phyloP scores from a whole-genome alignment of 2,329 filamentous ascomycete genomes.

The Cordyceps militaris region DNA sequence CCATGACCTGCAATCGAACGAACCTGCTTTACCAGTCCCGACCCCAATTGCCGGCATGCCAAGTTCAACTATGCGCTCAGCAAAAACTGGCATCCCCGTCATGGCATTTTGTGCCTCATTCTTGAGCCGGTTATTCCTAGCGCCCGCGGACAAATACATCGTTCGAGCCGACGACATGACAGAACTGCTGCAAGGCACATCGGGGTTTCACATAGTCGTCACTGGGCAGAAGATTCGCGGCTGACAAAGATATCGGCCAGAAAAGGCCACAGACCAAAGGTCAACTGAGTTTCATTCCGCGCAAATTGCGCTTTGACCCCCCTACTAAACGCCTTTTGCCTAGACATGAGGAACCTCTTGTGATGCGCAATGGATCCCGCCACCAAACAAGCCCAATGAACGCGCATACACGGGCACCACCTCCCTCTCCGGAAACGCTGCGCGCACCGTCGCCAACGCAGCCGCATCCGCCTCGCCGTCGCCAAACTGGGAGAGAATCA shows the following conservation, averaged over 20 bases:
- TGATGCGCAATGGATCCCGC: conserved; percentile 9
- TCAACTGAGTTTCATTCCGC: neutral
- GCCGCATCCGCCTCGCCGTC: conserved; percentile 2
- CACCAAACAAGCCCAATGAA: neutral
- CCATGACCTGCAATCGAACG: neutral
- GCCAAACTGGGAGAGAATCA: conserved; percentile 8
- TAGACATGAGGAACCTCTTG: conserved; percentile 5
- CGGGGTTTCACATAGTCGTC: neutral
- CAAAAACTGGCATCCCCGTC: neutral
- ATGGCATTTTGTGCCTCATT: neutral
- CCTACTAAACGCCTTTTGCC: neutral
- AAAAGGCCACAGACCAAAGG: neutral
- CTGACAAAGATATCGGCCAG: neutral
- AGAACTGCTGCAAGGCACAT: too few species aligned
- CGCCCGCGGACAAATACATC: too few species aligned
- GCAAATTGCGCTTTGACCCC: neutral
- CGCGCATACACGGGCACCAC: neutral
- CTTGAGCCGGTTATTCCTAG: neutral
- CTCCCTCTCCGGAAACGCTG: neutral
- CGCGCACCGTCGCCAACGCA: neutral
- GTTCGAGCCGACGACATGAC: too few species aligned
- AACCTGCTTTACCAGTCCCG: too few species aligned
- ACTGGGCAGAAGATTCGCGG: neutral
- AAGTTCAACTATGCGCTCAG: neutral
- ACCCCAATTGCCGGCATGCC: neutral